Conservation (phyloP, 768 basidiomycete genomes). For the Phlebiopsis flavidoalba region DNA sequence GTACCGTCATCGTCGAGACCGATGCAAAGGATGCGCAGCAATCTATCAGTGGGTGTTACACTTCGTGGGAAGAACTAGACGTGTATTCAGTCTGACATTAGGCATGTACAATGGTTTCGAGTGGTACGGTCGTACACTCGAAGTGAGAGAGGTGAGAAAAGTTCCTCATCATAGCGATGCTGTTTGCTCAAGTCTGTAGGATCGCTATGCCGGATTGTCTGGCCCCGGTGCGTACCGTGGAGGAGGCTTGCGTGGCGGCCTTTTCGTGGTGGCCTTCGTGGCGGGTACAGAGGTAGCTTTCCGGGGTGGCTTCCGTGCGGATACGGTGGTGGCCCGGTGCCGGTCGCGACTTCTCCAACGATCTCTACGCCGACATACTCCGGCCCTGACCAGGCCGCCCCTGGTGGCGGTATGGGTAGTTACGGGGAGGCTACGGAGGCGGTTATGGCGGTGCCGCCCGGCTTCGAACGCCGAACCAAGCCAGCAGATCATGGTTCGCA, state of each 20-base stretch:
- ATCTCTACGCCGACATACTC: constrained; percentile 91
- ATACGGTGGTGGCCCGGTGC: constrained; percentile 26
- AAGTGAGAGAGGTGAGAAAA: constrained; percentile 82
- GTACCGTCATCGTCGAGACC: constrained; percentile 95
- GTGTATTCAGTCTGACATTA: constrained; percentile 25
- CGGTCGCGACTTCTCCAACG: constrained; percentile 76
- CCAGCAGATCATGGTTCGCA: constrained; percentile 97
- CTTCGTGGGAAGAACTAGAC: no score
- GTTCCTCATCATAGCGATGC: not conserved
- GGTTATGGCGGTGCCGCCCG: constrained; percentile 32
- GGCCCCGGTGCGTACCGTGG: constrained; percentile 58
- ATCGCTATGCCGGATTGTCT: constrained; percentile 83
- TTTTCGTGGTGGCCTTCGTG: constrained; percentile 43
- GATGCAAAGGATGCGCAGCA: constrained; percentile 86
- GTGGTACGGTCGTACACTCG: constrained; percentile 93
- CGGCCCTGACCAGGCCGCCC: constrained; percentile 66
- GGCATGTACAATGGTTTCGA: constrained; percentile 97
- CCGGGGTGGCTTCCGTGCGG: constrained; percentile 52
- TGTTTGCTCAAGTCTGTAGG: constrained; percentile 34
- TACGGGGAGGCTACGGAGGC: constrained; percentile 30
- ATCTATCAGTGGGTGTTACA: constrained; percentile 70
- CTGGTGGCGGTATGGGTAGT: constrained; percentile 25
- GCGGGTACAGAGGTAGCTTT: constrained; percentile 36
- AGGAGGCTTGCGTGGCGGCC: constrained; percentile 38
- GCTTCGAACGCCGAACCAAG: constrained; percentile 70